Base-by-base conservation (phyloP, 2,329 filamentous ascomycete genomes). In the Pyrenochaeta sp. region DNA sequence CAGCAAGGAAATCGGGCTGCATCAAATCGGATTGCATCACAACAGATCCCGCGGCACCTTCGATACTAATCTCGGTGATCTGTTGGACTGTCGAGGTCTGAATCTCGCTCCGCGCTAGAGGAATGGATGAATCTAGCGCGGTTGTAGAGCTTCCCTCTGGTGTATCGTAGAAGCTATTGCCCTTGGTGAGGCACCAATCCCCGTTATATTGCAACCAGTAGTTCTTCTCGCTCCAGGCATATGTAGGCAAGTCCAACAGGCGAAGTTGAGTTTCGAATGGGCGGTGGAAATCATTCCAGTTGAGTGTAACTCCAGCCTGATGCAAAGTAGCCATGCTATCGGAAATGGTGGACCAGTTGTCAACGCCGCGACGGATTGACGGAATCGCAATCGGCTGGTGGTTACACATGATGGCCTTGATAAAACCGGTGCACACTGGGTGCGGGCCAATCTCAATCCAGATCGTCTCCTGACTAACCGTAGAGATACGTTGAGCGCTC, bases 281-380 rank as follows among this genome's bases (percentile, higher is more conserved):
- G 3, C 80, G 74, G 67, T 88, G 84, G 65, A 84, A 88, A 70
- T 88, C 87, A 46, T 83, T 81, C 87, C 88, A 91, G 64, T 86
- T 78, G 28, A 91, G 75, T 5, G 81, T 75, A 1, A 88, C 65
- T 0, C 88, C 88, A 1, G 77, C 79, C 40, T 25, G 22, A 43
- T 49, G 44, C 13, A 46, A 39, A 13, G 15, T 28, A 27, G 32
- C 32, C 43, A 32, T n/a, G 12, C 5, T 48, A 12, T 37, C 32
- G 2, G 45, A 32, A 7, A 55, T 34, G 0, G 83, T 55, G 25
- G n/a, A 45, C 57, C 57, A 65, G 36, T 32, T 40, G 34, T 56
- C 46, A 7, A 53, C 45, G 19, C 46, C 55, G 12, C 58, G 40
- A 24, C 47, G 57, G 13, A 61, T 24, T 5, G 56, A 56, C 1